These are phyloP conservation scores for Trichocladium antarcticum DNA, from an alignment of 495 filamentous ascomycete genomes.

Conservation along the genomic window DNA sequence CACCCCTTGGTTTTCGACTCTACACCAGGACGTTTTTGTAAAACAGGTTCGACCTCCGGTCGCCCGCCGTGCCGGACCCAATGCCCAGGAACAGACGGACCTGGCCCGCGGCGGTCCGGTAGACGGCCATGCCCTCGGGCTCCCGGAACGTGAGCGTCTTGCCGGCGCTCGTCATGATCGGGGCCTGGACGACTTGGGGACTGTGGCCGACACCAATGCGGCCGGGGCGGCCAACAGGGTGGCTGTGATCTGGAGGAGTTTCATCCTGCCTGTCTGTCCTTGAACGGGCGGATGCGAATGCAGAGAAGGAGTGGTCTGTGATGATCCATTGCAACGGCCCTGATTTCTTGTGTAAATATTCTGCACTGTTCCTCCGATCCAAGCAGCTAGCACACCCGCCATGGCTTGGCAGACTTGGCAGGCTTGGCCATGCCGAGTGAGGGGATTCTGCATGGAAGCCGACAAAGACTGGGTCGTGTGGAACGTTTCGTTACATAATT, in stretches of 20 bases:
- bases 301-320: neutral
- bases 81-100: slow-evolving; percentile 4
- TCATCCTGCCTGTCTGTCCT: neutral
- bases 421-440: too few species aligned
- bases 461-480: too few species aligned
- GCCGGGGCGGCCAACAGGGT: neutral
- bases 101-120: neutral
- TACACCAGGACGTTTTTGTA: neutral
- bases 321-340: too few species aligned
- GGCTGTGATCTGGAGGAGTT: neutral
- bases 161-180: slow-evolving; percentile 2
- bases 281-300: neutral
- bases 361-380: too few species aligned
- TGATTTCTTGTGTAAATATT: too few species aligned
- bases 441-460: too few species aligned
- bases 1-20: too few species aligned
- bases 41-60: slow-evolving; percentile 6
- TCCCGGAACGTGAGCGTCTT: slow-evolving; percentile 4
- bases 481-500: too few species aligned
- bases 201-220: neutral
- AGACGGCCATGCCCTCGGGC: slow-evolving; percentile 7
- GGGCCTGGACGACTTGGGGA: slow-evolving; percentile 6
- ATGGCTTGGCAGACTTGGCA: too few species aligned
- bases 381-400: too few species aligned
- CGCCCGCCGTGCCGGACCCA: neutral